phyloP scores from a whole-genome alignment of 176 grass and related monocot genomes.

The Carex parvula region DNA sequence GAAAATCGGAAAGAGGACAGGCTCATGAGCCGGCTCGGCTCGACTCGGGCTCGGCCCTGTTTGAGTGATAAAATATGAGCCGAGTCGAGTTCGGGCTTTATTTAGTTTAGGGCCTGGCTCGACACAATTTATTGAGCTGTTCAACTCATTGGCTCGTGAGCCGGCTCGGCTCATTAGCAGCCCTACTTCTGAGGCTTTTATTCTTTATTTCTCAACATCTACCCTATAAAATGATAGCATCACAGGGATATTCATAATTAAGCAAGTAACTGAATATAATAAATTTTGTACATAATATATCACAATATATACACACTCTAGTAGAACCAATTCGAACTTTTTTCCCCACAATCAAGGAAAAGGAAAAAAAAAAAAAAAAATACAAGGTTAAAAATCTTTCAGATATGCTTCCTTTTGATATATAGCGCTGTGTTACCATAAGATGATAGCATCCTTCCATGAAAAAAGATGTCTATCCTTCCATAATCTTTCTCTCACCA shows the following conservation, averaged over 20 bases:
- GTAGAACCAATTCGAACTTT: not conserved
- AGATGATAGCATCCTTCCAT: conserved; percentile 4
- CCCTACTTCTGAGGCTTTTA: no score
- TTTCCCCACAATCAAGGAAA: not conserved
- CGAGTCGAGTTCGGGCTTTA: no score
- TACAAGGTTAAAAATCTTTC: not conserved
- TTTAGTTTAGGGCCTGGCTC: no score
- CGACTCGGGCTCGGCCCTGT: no score
- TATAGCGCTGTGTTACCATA: conserved; percentile 4
- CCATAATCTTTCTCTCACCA: conserved; percentile 5
- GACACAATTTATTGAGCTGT: no score
- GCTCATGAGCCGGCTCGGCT: no score
- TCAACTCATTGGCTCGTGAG: no score
- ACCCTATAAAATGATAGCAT: not conserved
- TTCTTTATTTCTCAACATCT: no score
- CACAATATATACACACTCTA: conserved; percentile 5
- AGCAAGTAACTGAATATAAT: not conserved
- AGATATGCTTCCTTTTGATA: conserved; percentile 1
- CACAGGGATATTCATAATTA: not conserved
- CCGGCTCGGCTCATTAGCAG: no score
- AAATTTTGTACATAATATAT: not conserved
- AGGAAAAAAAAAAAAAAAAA: not conserved
- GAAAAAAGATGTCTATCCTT: not conserved
- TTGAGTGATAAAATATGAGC: no score
- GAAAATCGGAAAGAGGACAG: no score